phyloP scores from a whole-genome alignment of 768 basidiomycete species.

The Psilocybe azurescens region DNA sequence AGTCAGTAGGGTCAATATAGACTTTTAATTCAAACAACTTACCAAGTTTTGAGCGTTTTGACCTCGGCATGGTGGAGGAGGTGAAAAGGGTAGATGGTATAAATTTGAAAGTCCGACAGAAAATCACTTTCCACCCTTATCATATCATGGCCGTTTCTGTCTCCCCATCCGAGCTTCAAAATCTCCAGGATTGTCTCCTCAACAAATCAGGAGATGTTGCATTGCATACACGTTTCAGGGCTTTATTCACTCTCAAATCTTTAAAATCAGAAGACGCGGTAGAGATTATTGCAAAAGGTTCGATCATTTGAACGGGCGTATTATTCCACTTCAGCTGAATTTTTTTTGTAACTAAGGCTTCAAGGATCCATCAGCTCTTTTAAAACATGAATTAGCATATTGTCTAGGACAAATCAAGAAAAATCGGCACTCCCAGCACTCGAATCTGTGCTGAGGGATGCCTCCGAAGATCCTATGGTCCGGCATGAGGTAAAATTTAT shows the following conservation, averaged over 20 bases:
- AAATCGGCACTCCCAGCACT: constrained; percentile 77
- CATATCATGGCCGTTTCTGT: constrained; percentile 39
- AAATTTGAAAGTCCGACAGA: constrained; percentile 56
- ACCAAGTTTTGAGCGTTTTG: constrained; percentile 91
- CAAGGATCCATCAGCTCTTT: constrained; percentile 81
- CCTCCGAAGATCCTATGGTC: constrained; percentile 90
- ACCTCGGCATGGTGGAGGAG: constrained; percentile 74
- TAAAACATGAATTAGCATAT: constrained; percentile 98
- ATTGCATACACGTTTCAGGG: constrained; percentile 87
- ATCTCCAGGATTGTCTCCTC: constrained; percentile 79
- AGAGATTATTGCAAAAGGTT: constrained; percentile 85
- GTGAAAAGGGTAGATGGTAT: constrained; percentile 24
- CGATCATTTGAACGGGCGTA: constrained; percentile 1
- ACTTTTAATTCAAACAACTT: constrained; percentile 32
- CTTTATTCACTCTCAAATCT: constrained; percentile 91
- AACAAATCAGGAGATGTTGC: constrained; percentile 75
- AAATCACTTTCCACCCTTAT: constrained; percentile 36
- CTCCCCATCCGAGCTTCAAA: constrained; percentile 59
- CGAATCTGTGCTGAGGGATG: constrained; percentile 73
- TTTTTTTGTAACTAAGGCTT: constrained; percentile 59
- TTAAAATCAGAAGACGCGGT: constrained; percentile 82
- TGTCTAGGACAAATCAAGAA: constrained; percentile 92
- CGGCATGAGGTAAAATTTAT: constrained; percentile 80
- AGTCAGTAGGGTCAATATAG: constrained; percentile 8
- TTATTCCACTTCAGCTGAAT: constrained; percentile 12